Base-by-base conservation (phyloP, 169 alveolate genomes). In the Cryptosporidium felis region DNA sequence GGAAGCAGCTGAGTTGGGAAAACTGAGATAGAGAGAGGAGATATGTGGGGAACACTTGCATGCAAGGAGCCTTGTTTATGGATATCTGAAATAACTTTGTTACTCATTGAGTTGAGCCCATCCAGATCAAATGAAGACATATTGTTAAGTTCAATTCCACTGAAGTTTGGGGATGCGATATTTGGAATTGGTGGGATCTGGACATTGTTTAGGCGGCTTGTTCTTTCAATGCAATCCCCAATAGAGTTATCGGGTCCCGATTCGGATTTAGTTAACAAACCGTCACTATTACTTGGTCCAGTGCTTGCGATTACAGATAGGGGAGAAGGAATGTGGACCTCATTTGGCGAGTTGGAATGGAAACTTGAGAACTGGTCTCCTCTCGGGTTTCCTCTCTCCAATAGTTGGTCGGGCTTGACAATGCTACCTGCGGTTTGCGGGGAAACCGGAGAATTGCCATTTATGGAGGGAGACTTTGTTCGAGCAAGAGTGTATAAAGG, bases 401-500 rank as follows among this genome's bases (percentile, higher is more conserved):
- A n/a, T n/a, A 9, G 23, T 61, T 61, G 34, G 9, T 61, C 80
- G 23, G 30, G 14, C 53, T 61, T 41, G 44, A 3, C 23, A 23
- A 9, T 16, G 18, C 23, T 74, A 51, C 30, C 12, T 56, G 63
- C 45, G 0, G 26, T 16, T 21, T 28, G 36, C 2, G 63, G 63
- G 23, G 63, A 30, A 6, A 21, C 12, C 5, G 45, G n/a, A 0
- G 63, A 56, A 28, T 30, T 56, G 32, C 32, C 32, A 9, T 26
- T 56, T 42, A 56, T 56, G n/a, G 63, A 28, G 1, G 67, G 61
- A 34, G 65, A 28, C 56, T 34, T 40, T 14, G 85, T 21, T 34
- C 56, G 63, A 30, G 85, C 38, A 16, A 74, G 28, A 14, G 85
- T 74, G 14, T 74, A 74, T 53, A 74, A 34, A 21, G 85, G 85